Evolutionary conservation across 202 grass and related monocot species (phyloP), one percentile per base, ranked within the genome.

Genomic region (Saccharum hybrid): DNA sequence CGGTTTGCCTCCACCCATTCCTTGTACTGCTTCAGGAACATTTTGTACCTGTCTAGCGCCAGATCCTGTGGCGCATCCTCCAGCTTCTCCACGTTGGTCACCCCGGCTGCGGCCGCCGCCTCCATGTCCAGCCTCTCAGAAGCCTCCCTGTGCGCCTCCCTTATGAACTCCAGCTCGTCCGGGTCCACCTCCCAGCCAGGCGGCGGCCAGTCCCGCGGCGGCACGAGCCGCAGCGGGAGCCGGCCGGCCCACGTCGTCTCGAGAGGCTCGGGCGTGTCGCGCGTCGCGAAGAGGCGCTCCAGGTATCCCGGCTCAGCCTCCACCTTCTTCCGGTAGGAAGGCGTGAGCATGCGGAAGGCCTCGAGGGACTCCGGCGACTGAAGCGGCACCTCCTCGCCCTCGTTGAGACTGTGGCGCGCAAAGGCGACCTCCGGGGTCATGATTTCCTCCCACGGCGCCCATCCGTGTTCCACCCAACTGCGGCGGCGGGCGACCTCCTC

Each of bases 361-460:
- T 98, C 96, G 64, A 93, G 68, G 31, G 96, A 86, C 74, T 98
- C 96, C 4, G 90, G 90, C 21, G 92, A 85, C 57, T 88, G 86
- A 45, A 98, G 92, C n/a, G 96, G 90, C 42, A 98, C 96, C 89
- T 98, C 92, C 83, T 91, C 90, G 5, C 96, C 96, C 82, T 98
- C 92, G 72, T 98, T 94, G 15, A 98, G 89, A 73, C 90, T 93
- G 85, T 90, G 83, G 19, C 89, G 88, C 41, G 92, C 96, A 82
- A 98, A 98, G 14, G 92, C 92, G 3, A 90, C 90, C 89, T 98
- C 92, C 11, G 89, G 90, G 31, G 84, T 93, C 76, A 98, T 85
- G 3, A 90, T 15, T 81, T 98, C 92, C 89, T 98, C 96, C 96
- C 96, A 98, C 0, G 92, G 96, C 2, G 96, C 92, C 96, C 96